Percentiles rank a stretch among this genome's conserved stretches.
Conservation (phyloP, 2,329 filamentous ascomycete species). For the Arachnomyces sp. region DNA sequence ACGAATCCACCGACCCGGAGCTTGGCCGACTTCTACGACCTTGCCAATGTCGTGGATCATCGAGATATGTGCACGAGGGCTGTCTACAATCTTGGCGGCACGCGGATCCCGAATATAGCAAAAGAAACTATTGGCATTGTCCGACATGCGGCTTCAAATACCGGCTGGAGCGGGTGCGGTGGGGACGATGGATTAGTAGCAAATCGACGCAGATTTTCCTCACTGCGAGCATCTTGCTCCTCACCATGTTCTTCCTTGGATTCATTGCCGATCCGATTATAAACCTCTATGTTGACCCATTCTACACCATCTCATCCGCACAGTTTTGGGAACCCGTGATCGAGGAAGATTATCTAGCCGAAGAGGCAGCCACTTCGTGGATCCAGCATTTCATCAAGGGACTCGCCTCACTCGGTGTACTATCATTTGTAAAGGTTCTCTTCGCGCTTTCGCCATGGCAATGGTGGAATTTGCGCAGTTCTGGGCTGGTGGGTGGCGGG, state of each 20-base stretch:
- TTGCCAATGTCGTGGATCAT: slow-evolving; percentile 87
- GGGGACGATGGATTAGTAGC: slow-evolving; percentile 63
- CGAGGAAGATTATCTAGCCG: slow-evolving; percentile 26
- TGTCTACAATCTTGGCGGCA: slow-evolving; percentile 80
- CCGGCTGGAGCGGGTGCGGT: slow-evolving; percentile 66
- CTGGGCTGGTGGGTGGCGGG: slow-evolving; percentile 48
- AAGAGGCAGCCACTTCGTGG: slow-evolving; percentile 57
- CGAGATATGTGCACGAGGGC: slow-evolving; percentile 88
- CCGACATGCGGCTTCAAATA: slow-evolving; percentile 83
- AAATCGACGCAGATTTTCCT: slow-evolving; percentile 59
- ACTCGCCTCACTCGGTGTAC: slow-evolving; percentile 75
- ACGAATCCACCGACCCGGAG: slow-evolving; percentile 65
- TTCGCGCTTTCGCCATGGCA: slow-evolving; percentile 67
- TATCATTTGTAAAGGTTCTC: slow-evolving; percentile 77
- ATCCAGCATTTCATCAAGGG: slow-evolving; percentile 80
- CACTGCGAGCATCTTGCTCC: slow-evolving; percentile 63
- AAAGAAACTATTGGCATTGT: slow-evolving; percentile 75
- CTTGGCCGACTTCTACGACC: slow-evolving; percentile 76
- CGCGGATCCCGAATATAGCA: slow-evolving; percentile 56
- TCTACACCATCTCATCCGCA: slow-evolving; percentile 52
- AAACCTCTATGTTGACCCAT: slow-evolving; percentile 75
- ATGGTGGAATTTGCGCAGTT: slow-evolving; percentile 65
- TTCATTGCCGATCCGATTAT: slow-evolving; percentile 92
- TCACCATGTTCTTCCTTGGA: slow-evolving; percentile 72
- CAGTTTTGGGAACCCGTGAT: slow-evolving; percentile 31